These are phyloP conservation scores for Mycosphaerella sp. DNA, from an alignment of 2,329 filamentous ascomycete genomes.

Conservation along the genomic window DNA sequence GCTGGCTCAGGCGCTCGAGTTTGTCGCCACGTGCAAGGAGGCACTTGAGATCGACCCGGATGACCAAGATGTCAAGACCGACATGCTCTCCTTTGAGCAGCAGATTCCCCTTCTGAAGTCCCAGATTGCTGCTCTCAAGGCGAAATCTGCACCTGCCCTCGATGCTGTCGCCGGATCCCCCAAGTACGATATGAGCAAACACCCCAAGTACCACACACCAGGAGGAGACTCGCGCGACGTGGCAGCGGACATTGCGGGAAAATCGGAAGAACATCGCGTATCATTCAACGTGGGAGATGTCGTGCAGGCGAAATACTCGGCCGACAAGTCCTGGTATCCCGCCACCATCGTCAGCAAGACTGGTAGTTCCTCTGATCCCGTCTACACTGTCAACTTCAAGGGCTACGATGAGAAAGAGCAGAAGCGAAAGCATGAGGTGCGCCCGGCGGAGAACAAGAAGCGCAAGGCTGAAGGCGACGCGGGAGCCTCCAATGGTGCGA, in stretches of 20 bases:
- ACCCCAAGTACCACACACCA: constrained; percentile 58
- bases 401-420: constrained; percentile 77
- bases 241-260: too few relatives aligned
- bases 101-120: constrained; percentile 73
- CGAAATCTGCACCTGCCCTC: constrained; percentile 34
- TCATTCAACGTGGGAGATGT: constrained; percentile 82
- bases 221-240: not conserved
- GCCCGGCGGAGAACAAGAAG: constrained; percentile 57
- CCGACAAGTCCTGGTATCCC: constrained; percentile 84
- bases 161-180: not conserved
- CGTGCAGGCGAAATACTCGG: constrained; percentile 87
- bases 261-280: constrained; percentile 37
- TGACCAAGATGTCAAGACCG: constrained; percentile 67
- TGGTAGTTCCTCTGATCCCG: constrained; percentile 79
- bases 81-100: constrained; percentile 75
- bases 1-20: constrained; percentile 53
- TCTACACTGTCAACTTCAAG: constrained; percentile 94
- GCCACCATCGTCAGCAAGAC: constrained; percentile 91
- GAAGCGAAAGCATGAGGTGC: constrained; percentile 70
- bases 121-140: constrained; percentile 65
- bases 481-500: constrained; percentile 24
- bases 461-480: constrained; percentile 73
- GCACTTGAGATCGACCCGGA: constrained; percentile 54
- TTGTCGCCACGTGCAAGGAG: constrained; percentile 24
- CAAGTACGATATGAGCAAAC: constrained; percentile 47